Evolutionary conservation across 164 flowering plant species (phyloP), one percentile per base, ranked within the genome.

Genomic region (Vitis rotundifolia): DNA sequence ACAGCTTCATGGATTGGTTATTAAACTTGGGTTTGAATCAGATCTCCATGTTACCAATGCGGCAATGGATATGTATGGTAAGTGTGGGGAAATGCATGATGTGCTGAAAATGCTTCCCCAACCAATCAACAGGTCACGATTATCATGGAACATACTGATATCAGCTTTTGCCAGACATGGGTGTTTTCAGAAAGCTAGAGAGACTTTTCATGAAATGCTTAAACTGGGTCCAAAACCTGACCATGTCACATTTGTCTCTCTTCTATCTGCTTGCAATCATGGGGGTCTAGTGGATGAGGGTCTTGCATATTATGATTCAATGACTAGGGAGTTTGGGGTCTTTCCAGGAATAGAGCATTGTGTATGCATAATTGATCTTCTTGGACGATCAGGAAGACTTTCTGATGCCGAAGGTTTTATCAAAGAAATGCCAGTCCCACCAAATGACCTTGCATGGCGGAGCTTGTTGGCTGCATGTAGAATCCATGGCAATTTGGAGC

Each of bases 251-350:
- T 91, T 90, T 80, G 91, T 91, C 28, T 84, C 91, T 44, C 92
- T 93, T 71, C 84, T 93, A 18, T 86, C 93, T 64, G 97, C 95
- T 0, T 93, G 98, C 71, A 91, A 77, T 76, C 98, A 91, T 79
- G 92, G 87, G 1, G 98, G 98, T 22, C 75, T 93, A 11, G 92
- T 89, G 10, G 87, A 93, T 49, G 90, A 87, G 59, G 97, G 97
- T 55, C 88, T 93, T 58, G 69, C 74, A 49, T 88, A 86, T 78
- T 91, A 80, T 73, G 61, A 59, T 62, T 71, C 85, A 54, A 93
- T 93, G 97, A 74, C 77, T 9, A 66, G 61, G 18, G 81, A 81
- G 14, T 91, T 84, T 70, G 84, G 87, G 13, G 79, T 90, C 28
- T 67, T 71, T 0, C 82, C 81, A 26, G 88, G 77, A 63, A 82